Base-by-base conservation (phyloP, 257 asterid genomes). In the Jacaranda copaia region DNA sequence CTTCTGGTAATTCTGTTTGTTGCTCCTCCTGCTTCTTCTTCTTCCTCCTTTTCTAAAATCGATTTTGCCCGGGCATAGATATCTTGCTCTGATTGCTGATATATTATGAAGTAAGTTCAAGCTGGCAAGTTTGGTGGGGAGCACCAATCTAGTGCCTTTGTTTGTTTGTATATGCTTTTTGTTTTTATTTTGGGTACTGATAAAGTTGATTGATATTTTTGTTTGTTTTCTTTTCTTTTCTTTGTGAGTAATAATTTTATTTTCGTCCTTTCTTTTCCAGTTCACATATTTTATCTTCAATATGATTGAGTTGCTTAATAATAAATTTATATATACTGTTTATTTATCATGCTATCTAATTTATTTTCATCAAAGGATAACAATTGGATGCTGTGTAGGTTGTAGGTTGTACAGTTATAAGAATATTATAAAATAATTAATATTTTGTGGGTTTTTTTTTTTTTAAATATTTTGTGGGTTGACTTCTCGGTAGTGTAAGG, bases 121-220 rank as follows among this genome's bases (percentile, higher is more conserved):
- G 69, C 60, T 74, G 77, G 51, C 16, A 4, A 25, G 18, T 61
- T 32, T 42, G 52, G 20, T 68, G 55, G 12, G 67, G 59, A 42
- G 38, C 69, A 75, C n/a, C 56, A 32, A 68, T 19, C 16, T n/a
- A 57, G 57, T 36, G 58, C 77, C 72, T 18, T 43, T 38, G 16
- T 48, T 68, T 69, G 80, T 77, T 51, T 68, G 51, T 53, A 25
- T n/a, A 12, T 72, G 56, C 76, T 70, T 79, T 68, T 82, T 78
- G 80, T 82, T 45, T 70, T 73, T n/a, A 68, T 25, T 25, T 25
- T 25, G 32, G 32, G 51, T 60, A 32, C 56, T 49, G 68, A 39
- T 58, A 77, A 81, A 81, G 76, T 72, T 58, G 74, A 59, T 72
- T 66, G n/a, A 43, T 48, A 8, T 18, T 36, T 66, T 52, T 52